Base-by-base conservation (phyloP, 1,284 basidiomycete species). In the Ustilago hordei region DNA sequence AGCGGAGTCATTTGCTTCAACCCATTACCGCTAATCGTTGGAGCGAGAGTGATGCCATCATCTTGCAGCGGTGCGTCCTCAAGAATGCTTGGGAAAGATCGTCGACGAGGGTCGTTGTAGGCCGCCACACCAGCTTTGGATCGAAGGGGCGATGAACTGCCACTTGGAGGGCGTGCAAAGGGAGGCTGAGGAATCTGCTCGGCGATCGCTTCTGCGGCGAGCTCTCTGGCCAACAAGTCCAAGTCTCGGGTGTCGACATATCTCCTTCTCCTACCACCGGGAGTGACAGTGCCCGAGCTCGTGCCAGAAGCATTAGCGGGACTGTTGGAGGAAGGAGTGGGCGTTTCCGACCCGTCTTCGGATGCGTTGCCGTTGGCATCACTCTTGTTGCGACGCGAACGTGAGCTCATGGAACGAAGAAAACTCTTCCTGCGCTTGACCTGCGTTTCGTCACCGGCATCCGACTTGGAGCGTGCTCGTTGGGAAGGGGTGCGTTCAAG, bases 171-270 rank as follows among this genome's bases (percentile, higher is more conserved):
- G 12, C 71, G 59, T 1, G 76, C 71, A 55, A 75, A 78, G 15
- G 72, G 72, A 31, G 68, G 69, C 43, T 75, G 64, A 19, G 68
- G 65, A 0, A 78, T 19, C 50, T 75, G 69, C 35, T 72, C 72
- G 23, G 69, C 74, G 43, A 78, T 69, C 9, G 79, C 69, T 58
- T 82, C 78, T n/a, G 78, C 80, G 4, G 81, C 80, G 13, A 82
- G 75, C 53, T 82, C 79, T 38, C 75, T 64, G 3, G 80, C 80
- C 15, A 82, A 50, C 32, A 82, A 53, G 35, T 82, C 76, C 17
- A 82, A 53, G n/a, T 81, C 74, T 13, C 81, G 69, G 12, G 81
- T 82, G 41, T 82, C 79, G 36, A 43, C 64, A 43, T 71, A 82
- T 32, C 80, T 58, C 13, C 81, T 62, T 39, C 79, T 57, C 47